Base-by-base conservation (phyloP, 495 filamentous ascomycete genomes). In the Talaromyces stipitatus region DNA sequence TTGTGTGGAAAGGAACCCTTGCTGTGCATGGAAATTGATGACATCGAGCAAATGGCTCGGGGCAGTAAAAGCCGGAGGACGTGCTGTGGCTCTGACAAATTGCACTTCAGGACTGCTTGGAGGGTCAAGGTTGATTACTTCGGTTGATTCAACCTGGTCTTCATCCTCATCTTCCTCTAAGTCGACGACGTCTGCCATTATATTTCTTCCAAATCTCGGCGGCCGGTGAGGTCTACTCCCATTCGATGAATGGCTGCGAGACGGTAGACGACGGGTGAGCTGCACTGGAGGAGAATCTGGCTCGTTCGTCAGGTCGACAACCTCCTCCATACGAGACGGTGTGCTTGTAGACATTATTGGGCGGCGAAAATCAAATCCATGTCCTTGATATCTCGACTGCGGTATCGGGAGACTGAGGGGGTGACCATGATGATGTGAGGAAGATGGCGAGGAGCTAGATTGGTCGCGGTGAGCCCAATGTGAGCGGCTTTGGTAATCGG, bases 281-380 rank as follows among this genome's bases (percentile, higher is more conserved):
- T 57, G n/a, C n/a, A n/a, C 30, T 8, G 71, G 66, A 27, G 69
- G 66, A 2, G 73, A 69, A 22, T 78, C 78, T 2, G 71, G 64
- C 5, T 81, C 80, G 10, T 73, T 69, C 4, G 82, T 84, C 20
- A 85, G 63, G 61, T 85, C 82, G 18, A 85, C 82, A 5, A 83
- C 69, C 26, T 73, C 68, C 14, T 68, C 71, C 7, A 57, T 53
- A n/a, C 63, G 61, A 12, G 66, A 41, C 20, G 36, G 20, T 11
- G 43, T 33, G 1, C 62, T 56, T 2, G 59, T 50, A n/a, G 66
- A 68, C 58, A 67, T 67, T 7, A 71, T 63, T 7, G 81, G 80
- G 23, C 75, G 70, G 50, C 80, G 69, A 27, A 71, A 77, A 47
- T 85, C 82, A 30, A 76, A 64, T 11, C 78, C 73, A 64, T 81